Percentiles rank a stretch among this genome's conserved stretches.
These are phyloP conservation scores for Dalbergia oliveri DNA, from an alignment of 306 rosid species.

Conservation along the genomic window DNA sequence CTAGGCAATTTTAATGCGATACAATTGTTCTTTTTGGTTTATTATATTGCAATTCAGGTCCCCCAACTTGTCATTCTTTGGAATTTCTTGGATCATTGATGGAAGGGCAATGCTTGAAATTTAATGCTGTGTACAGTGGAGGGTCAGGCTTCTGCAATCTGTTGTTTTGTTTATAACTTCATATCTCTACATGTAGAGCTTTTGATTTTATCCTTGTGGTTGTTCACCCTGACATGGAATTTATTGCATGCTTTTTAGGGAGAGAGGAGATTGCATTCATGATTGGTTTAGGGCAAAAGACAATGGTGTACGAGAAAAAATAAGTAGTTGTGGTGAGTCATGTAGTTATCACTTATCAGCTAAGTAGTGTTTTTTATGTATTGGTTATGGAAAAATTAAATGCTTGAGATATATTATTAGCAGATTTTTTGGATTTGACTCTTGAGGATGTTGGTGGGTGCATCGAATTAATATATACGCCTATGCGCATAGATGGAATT, in stretches of 20 bases:
- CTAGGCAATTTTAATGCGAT: constrained; percentile 5
- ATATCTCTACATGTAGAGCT: constrained; percentile 15
- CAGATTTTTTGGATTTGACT: constrained; percentile 84
- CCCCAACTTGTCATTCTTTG: constrained; percentile 81
- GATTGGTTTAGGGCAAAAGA: constrained; percentile 84
- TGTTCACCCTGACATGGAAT: constrained; percentile 33
- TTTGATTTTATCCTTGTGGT: constrained; percentile 39
- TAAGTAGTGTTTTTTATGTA: constrained; percentile 27
- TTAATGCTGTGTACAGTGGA: constrained; percentile 81
- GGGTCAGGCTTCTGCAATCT: constrained; percentile 71
- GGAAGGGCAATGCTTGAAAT: constrained; percentile 85
- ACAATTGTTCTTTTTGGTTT: background rate
- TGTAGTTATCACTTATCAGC: constrained; percentile 21
- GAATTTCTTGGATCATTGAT: constrained; percentile 82
- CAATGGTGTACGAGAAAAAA: constrained; percentile 61
- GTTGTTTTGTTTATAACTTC: constrained; percentile 36
- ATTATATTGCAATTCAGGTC: constrained; percentile 63
- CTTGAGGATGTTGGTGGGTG: constrained; percentile 79
- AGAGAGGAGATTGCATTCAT: constrained; percentile 76
- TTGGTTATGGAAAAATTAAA: constrained; percentile 35
- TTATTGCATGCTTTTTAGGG: constrained; percentile 63
- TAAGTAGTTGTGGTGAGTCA: constrained; percentile 70
- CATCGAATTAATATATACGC: constrained; percentile 84
- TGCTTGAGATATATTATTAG: constrained; percentile 39
- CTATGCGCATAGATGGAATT: constrained; percentile 81